Base-by-base conservation (phyloP, 768 basidiomycete species). In the Psilocybe tampanensis region DNA sequence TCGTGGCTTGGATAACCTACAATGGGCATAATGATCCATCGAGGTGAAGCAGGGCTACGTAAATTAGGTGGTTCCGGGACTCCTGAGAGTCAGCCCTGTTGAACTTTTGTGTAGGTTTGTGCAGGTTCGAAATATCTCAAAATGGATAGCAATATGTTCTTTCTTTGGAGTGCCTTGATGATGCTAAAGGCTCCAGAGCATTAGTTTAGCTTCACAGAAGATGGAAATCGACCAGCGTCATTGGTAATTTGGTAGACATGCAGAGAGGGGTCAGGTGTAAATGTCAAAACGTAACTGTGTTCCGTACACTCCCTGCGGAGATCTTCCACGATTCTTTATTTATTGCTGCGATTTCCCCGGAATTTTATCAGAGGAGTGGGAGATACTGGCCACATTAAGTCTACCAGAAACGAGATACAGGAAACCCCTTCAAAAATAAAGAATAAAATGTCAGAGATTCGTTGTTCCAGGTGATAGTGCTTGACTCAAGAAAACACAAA, bases 41-140 rank as follows among this genome's bases (percentile, higher is more conserved):
- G 57, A 26, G 47, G 42, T 26, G 13, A 18, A 36, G 18, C 26
- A 15, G 13, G 42, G 32, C 42, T 53, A 59, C 58, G 58, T 59
- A 59, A 59, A 59, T 49, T 22, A 39, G 47, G n/a, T 21, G 34
- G 22, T 48, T 18, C 17, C 42, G 19, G 39, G 22, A 29, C 52
- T 53, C 52, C 33, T 59, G 58, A 54, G 51, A n/a, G 18, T 5
- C n/a, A n/a, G n/a, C 45, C 19, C 22, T 48, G 22, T 18, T 19
- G 33, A 29, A 22, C 44, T 34, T 7, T 8, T 39, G n/a, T n/a
- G 15, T 15, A 6, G 4, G 4, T 15, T 39, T 39, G 22, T 47
- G 24, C 52, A 50, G 47, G 47, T 42, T 44, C 47, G 52, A 43
- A 32, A 44, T 44, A 44, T 49, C 45, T 43, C 47, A 18, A 41